These are phyloP conservation scores for Iris pallida DNA, from an alignment of 116 monocot species.

Conservation along the genomic window DNA sequence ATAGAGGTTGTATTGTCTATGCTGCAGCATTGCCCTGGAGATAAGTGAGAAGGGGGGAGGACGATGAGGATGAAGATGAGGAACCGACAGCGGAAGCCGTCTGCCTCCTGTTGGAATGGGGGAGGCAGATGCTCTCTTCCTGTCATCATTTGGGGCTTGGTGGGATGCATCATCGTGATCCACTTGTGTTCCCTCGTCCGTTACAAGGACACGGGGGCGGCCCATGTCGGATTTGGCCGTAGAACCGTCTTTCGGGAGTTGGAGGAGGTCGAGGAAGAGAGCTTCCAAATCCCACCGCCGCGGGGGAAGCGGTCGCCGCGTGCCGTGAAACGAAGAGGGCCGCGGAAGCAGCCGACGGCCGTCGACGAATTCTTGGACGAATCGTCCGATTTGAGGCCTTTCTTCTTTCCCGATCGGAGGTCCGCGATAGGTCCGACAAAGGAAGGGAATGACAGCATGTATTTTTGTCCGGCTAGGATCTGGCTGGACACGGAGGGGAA, in stretches of 20 bases:
- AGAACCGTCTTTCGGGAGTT: conserved; percentile 31
- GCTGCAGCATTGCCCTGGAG: conserved; percentile 47
- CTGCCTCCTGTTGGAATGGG: conserved; percentile 60
- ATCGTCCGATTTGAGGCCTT: conserved; percentile 59
- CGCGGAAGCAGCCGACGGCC: conserved; percentile 45
- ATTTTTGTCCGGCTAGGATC: conserved; percentile 60
- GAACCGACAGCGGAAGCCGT: conserved; percentile 69
- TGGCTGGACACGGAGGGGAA: conserved; percentile 93
- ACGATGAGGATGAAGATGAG: conserved; percentile 54
- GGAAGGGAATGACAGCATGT: conserved; percentile 51
- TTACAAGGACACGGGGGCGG: conserved; percentile 18
- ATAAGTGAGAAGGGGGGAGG: conserved; percentile 21
- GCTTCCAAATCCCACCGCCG: conserved; percentile 49
- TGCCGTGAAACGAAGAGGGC: conserved; percentile 67
- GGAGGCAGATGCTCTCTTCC: conserved; percentile 47
- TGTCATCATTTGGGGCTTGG: conserved; percentile 43
- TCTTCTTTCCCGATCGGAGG: conserved; percentile 74
- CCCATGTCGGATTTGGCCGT: conserved; percentile 16
- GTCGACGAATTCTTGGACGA: conserved; percentile 87
- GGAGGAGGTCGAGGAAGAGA: conserved; percentile 74
- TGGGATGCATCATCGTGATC: conserved; percentile 50
- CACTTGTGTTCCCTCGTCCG: conserved; percentile 42
- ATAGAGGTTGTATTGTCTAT: conserved; percentile 34
- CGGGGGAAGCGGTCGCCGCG: conserved; percentile 58
- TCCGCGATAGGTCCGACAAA: conserved; percentile 42